Percentiles rank a stretch among this genome's conserved stretches.
Evolutionary conservation across 1,284 basidiomycete species (phyloP).

Genomic region (Ustanciosporium gigantosporum): DNA sequence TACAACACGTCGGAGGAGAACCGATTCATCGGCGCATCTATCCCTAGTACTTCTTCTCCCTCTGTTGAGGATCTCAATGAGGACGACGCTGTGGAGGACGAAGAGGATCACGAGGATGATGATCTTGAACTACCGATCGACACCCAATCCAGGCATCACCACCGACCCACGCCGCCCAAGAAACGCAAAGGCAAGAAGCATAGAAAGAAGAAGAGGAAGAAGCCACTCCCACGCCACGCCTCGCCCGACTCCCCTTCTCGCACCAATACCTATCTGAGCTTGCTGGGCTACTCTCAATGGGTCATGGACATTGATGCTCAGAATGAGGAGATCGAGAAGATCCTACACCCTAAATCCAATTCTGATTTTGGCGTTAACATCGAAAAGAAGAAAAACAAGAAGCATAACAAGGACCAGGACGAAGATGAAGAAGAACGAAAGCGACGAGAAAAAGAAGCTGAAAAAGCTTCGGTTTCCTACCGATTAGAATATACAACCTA

Average conservation of each 20-base stretch:
- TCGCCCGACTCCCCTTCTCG: slow-evolving; percentile 73
- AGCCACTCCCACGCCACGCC: slow-evolving; percentile 69
- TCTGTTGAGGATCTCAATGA: background rate
- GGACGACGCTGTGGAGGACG: slow-evolving; percentile 48
- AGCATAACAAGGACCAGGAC: slow-evolving; percentile 5
- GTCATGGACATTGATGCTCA: slow-evolving; percentile 71
- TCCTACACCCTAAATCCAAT: slow-evolving; percentile 9
- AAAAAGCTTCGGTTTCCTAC: slow-evolving; percentile 29
- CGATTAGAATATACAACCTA: slow-evolving; percentile 58
- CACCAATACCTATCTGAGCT: slow-evolving; percentile 71
- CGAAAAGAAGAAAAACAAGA: slow-evolving; percentile 4
- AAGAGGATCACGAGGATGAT: slow-evolving; percentile 16
- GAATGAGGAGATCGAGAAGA: slow-evolving; percentile 63
- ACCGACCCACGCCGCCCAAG: slow-evolving; percentile 53
- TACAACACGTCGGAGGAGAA: slow-evolving; percentile 56
- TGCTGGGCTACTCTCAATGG: slow-evolving; percentile 82
- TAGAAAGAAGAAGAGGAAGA: slow-evolving; percentile 66
- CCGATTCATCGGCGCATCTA: slow-evolving; percentile 4
- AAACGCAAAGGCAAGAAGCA: slow-evolving; percentile 66
- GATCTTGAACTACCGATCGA: slow-evolving; percentile 4
- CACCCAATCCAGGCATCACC: slow-evolving; percentile 29
- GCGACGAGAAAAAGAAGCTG: slow-evolving; percentile 8
- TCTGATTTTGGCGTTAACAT: background rate
- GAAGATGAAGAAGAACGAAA: slow-evolving; percentile 6
- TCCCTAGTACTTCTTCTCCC: background rate